Evolutionary conservation across 768 basidiomycete genomes (phyloP).

Genomic region (Lactifluus pinguis): DNA sequence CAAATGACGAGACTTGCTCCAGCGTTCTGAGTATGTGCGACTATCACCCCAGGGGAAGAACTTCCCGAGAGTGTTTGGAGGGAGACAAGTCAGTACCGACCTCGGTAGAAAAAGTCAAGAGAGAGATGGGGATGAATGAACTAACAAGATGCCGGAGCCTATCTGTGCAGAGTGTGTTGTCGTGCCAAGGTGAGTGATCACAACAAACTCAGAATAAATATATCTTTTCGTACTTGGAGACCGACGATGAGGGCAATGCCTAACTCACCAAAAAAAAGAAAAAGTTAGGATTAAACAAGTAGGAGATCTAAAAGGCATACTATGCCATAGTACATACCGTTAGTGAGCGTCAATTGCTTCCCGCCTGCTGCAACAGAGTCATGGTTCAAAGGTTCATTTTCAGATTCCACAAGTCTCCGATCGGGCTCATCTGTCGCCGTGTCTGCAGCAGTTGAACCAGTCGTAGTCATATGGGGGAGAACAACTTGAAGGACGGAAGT

Average conservation of each 20-base stretch:
- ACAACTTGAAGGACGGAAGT: background rate
- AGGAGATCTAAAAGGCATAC: background rate
- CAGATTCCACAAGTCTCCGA: background rate
- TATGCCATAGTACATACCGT: background rate
- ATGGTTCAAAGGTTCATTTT: background rate
- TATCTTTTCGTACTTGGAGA: background rate
- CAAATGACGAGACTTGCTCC: background rate
- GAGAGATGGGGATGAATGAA: background rate
- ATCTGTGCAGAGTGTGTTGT: background rate
- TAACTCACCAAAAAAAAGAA: background rate
- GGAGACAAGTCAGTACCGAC: too few species aligned
- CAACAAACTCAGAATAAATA: background rate
- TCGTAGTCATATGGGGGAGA: background rate
- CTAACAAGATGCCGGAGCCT: conserved; percentile 10
- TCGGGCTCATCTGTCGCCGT: background rate
- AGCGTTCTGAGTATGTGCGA: background rate
- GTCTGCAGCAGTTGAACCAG: background rate
- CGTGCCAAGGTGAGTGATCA: too few species aligned
- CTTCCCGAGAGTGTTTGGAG: background rate
- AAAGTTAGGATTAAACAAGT: background rate
- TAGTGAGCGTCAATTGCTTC: background rate
- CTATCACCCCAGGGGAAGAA: conserved; percentile 6
- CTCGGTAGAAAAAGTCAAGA: too few species aligned
- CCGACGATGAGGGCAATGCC: conserved; percentile 2
- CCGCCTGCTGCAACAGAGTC: background rate